A percentile compares a stretch with the other conserved stretches of the same genome.
Evolutionary conservation across 140 eudicot species (phyloP).

Genomic region (Erigeron philadelphicus): DNA sequence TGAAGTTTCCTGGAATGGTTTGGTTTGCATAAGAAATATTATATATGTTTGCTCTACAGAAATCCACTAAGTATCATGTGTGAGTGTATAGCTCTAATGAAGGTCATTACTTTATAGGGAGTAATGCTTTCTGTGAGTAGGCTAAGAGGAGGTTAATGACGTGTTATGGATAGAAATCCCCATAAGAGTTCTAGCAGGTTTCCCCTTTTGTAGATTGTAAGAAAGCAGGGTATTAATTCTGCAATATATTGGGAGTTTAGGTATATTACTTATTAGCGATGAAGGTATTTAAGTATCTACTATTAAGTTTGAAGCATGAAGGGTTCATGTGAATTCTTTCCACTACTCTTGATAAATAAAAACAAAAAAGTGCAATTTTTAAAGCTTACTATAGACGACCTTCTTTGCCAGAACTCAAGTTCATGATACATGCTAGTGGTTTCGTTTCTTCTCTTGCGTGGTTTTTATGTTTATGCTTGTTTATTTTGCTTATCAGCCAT

Average conservation of each 20-base stretch:
- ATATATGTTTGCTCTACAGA: neutral
- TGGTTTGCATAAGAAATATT: conserved; percentile 11
- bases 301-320: neutral
- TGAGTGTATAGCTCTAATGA: neutral
- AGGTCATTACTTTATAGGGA: neutral
- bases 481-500: neutral
- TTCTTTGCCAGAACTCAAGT: neutral
- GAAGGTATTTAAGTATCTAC: conserved; percentile 3
- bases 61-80: conserved; percentile 2
- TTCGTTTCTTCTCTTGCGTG: neutral
- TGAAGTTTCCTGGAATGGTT: conserved; percentile 2
- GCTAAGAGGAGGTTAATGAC: neutral
- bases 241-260: neutral
- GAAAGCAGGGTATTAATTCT: neutral
- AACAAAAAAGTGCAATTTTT: neutral
- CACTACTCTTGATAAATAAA: neutral
- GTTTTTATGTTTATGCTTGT: neutral
- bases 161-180: neutral
- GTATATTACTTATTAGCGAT: neutral
- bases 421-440: neutral
- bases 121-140: neutral
- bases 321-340: neutral
- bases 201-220: neutral
- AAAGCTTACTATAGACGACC: neutral
- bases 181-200: neutral